Evolutionary conservation across 768 basidiomycete genomes (phyloP), one percentile per base, ranked within the genome.

Genomic region (Heimioporus sp.): DNA sequence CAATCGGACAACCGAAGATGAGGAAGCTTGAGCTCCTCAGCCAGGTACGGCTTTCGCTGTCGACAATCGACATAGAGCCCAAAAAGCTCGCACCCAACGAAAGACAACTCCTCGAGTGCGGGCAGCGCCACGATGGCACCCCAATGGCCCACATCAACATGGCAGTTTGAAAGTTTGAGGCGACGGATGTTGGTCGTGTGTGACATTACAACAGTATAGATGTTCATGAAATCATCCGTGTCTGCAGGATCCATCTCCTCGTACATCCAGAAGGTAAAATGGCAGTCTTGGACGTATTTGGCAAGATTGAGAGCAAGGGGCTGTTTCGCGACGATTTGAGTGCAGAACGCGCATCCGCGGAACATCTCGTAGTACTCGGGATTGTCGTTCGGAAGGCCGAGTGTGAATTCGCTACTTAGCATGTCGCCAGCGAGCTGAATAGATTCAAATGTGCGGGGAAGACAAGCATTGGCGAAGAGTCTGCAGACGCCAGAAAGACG

Each of bases 391-490:
- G 28, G 53, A 11, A 73, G 59, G 17, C 54, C 24, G 24, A 7
- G 24, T 28, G 24, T 6, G 24, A 5, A 7, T 28, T 28, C 7
- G 24, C 3, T 28, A 28, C 5, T 5, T 4, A 28, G 5, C 24
- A 5, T 28, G 24, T 28, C 37, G 4, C 66, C 54, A 16, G 38
- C 48, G 40, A 61, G 52, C 7, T 55, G 34, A 13, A 79, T n/a
- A 3, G 58, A 59, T 21, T 70, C 63, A 54, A 74, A 79, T 5
- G 77, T 59, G 28, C 72, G 73, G 0, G 77, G 73, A 11, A 75
- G 57, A 16, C 68, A 63, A 2, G 69, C 20, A 8, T 69, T 68
- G 46, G 66, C 71, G 21, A 24, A 24, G 21, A 24, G 5, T 5
- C 5, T 24, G 21, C 21, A 24, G 5, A 24, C 21, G 5, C 21